These are phyloP conservation scores for Wickerhamiella cacticola DNA, from an alignment of 805 yeast species.

Conservation along the genomic window DNA sequence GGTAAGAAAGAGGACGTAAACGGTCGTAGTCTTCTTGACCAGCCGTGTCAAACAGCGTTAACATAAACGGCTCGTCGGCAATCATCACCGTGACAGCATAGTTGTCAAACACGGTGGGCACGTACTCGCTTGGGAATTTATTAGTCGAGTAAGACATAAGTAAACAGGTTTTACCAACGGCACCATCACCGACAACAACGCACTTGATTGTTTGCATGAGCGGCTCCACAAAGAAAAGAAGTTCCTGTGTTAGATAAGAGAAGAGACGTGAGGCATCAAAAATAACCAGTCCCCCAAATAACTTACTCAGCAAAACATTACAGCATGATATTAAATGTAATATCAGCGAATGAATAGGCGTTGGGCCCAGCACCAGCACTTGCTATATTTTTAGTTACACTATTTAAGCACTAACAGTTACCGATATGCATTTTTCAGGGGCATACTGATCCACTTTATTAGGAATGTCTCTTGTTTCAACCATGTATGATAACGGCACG, in stretches of 20 bases:
- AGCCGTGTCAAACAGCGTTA: conserved; percentile 96
- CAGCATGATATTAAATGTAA: not conserved
- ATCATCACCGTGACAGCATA: conserved; percentile 40
- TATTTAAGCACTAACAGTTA: too few species aligned
- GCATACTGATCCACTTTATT: not conserved
- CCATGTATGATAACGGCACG: not conserved
- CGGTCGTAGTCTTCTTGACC: conserved; percentile 99
- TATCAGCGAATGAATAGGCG: not conserved
- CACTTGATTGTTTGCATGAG: conserved; percentile 47
- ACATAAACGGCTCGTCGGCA: conserved; percentile 95
- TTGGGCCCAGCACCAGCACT: too few species aligned
- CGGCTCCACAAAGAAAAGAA: conserved; percentile 3
- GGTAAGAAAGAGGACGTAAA: conserved; percentile 89
- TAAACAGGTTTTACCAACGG: conserved; percentile 94
- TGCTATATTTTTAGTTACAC: too few species aligned
- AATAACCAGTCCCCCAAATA: conserved; percentile 3
- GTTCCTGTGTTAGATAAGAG: conserved; percentile 3
- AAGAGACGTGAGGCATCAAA: not conserved
- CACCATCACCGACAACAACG: conserved; percentile 99
- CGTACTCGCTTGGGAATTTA: conserved; percentile 96
- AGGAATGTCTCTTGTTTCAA: conserved; percentile 3
- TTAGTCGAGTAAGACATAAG: conserved; percentile 92
- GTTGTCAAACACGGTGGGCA: conserved; percentile 95
- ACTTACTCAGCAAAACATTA: not conserved
- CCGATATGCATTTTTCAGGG: too few species aligned